phyloP scores from a whole-genome alignment of 2,329 filamentous ascomycete genomes.

The Coleophoma eucalyptorum region DNA sequence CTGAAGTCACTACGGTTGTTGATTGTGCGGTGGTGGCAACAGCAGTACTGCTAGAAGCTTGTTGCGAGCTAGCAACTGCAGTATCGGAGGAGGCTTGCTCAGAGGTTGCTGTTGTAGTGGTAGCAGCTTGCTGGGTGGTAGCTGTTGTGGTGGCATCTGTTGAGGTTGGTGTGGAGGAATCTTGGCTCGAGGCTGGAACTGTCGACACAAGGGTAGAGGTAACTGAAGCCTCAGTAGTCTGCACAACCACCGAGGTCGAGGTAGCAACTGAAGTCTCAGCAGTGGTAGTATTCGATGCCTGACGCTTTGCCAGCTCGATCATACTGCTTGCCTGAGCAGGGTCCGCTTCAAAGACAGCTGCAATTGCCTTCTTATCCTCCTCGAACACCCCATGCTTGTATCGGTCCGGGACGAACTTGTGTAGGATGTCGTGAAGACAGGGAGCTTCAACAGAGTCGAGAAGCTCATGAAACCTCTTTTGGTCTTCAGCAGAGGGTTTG shows the following conservation, averaged over 20 bases:
- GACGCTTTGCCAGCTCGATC: conserved; percentile 61
- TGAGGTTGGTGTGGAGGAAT: not conserved
- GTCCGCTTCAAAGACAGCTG: conserved; percentile 58
- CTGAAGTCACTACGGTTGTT: not conserved
- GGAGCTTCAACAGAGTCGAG: not conserved
- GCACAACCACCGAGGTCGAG: not conserved
- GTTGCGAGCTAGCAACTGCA: too few relatives aligned
- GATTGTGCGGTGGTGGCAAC: not conserved
- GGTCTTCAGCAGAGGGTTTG: not conserved
- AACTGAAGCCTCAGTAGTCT: not conserved
- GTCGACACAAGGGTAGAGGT: conserved; percentile 4
- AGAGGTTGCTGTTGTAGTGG: too few relatives aligned
- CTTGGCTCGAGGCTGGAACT: not conserved
- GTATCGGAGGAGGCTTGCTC: too few relatives aligned
- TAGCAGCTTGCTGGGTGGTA: not conserved
- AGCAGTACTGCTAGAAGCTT: too few relatives aligned
- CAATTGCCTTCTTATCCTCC: conserved; percentile 59
- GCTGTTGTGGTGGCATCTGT: not conserved
- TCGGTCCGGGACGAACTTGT: not conserved
- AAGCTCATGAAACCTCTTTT: not conserved
- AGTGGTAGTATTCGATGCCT: conserved; percentile 30
- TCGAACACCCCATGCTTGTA: conserved; percentile 52
- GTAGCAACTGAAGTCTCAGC: conserved; percentile 12
- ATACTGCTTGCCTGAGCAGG: conserved; percentile 59
- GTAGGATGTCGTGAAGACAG: not conserved